phyloP scores from a whole-genome alignment of 768 basidiomycete genomes.

The Pleurotus citrinopileatus region DNA sequence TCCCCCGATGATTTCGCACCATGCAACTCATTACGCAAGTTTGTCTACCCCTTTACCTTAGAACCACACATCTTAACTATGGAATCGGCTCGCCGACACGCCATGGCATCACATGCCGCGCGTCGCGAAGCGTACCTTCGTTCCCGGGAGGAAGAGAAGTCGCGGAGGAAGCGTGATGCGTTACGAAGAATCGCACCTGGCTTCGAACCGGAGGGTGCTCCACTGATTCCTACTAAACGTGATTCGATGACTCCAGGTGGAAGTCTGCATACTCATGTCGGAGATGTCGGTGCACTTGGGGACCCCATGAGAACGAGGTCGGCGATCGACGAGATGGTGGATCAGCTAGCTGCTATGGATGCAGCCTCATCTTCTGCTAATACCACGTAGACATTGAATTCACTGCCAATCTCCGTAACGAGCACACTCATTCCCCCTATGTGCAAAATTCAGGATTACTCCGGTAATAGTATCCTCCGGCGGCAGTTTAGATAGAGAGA shows the following conservation, averaged over 20 bases:
- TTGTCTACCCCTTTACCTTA: slow-evolving; percentile 94
- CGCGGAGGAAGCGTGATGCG: slow-evolving; percentile 60
- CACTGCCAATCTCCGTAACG: too few species aligned
- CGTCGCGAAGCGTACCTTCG: slow-evolving; percentile 71
- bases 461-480: too few species aligned
- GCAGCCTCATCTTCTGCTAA: too few species aligned
- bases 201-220: slow-evolving; percentile 63
- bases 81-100: slow-evolving; percentile 68
- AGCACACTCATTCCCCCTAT: too few species aligned
- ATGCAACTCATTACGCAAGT: slow-evolving; percentile 43
- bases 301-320: slow-evolving; percentile 33
- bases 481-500: too few species aligned
- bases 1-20: not conserved
- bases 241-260: slow-evolving; percentile 11
- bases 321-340: slow-evolving; percentile 83
- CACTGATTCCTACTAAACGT: slow-evolving; percentile 53
- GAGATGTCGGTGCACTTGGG: not conserved
- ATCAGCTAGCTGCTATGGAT: slow-evolving; percentile 72
- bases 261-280: slow-evolving; percentile 14
- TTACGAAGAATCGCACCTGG: slow-evolving; percentile 81
- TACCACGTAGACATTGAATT: too few species aligned
- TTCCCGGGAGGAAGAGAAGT: slow-evolving; percentile 76
- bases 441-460: too few species aligned
- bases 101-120: slow-evolving; percentile 60
- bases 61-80: slow-evolving; percentile 81